Evolutionary conservation across 1,139 yeast genomes (phyloP), one percentile per base, ranked within the genome.

Genomic region (Nakaseomyces sp.): DNA sequence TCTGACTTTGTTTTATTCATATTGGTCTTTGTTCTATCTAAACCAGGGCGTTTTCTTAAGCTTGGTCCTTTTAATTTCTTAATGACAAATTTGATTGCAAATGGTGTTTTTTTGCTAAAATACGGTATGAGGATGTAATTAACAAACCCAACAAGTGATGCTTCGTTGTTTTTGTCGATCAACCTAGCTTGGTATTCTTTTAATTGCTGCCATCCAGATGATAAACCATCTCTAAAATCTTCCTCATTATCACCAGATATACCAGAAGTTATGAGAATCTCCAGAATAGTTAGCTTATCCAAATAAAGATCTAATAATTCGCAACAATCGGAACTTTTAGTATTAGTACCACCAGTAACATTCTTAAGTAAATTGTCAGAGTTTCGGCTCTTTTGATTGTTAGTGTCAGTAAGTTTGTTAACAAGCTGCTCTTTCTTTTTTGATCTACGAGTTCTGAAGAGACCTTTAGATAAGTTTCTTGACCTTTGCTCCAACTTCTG

Each of bases 271-370:
- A 70, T 54, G 12, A 79, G 55, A 2, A 77, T 68, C 51, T 78
- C 83, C 71, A 79, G 70, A 37, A 79, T 70, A 13, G 74, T 70
- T 53, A 78, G 61, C 48, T 78, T 70, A 53, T 78, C 83, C 3
- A 77, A 57, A 31, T 73, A 64, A 3, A 73, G 59, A 47, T 73
- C 74, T 37, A 77, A 55, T 7, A 56, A 51, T 39, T 67, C 65
- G 41, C 61, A 55, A 26, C 41, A 55, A 43, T 58, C 63, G 10
- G 18, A 5, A 7, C 7, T 15, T 15, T 13, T 18, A 29, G 5
- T 29, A 6, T 7, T 15, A 7, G 32, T 29, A 7, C 5, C 6
- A 5, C 8, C 32, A 15, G 9, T 13, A 5, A 6, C 5, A 13
- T 15, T 29, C 5, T 2, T 10, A 2, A 13, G 7, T 8, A n/a